Conservation (phyloP, 768 basidiomycete species). For the Cystobasidium ongulense region DNA sequence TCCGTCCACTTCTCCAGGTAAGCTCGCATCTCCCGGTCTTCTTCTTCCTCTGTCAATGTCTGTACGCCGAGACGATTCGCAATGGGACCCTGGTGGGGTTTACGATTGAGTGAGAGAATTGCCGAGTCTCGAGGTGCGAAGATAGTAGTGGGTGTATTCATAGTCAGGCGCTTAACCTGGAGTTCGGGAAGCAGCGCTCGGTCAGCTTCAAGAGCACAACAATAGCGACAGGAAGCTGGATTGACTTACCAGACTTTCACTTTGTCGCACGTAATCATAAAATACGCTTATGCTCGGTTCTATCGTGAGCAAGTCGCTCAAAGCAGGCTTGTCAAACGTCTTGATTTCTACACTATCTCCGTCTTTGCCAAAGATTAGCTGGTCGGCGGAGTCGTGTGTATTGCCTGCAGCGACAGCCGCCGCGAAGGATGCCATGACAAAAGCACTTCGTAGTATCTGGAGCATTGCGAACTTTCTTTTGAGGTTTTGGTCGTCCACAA, state of each 20-base stretch:
- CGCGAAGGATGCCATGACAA: neutral
- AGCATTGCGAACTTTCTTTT: neutral
- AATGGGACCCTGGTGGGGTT: slow-evolving; percentile 20
- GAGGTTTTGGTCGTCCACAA: neutral
- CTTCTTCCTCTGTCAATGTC: slow-evolving; percentile 1
- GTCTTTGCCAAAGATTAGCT: slow-evolving; percentile 5
- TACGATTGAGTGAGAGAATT: slow-evolving; percentile 7
- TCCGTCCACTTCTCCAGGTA: slow-evolving; percentile 13
- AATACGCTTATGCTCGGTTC: neutral
- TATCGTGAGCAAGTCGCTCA: slow-evolving; percentile 21
- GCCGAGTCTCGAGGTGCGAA: slow-evolving; percentile 12
- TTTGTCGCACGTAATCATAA: slow-evolving; percentile 21
- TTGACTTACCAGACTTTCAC: neutral
- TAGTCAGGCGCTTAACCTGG: slow-evolving; percentile 7
- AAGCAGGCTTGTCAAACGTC: neutral
- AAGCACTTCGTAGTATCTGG: neutral
- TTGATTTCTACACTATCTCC: neutral
- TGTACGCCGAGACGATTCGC: neutral
- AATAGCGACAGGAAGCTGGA: neutral
- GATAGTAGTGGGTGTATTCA: slow-evolving; percentile 1
- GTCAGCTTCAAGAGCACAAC: neutral
- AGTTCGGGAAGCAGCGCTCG: neutral
- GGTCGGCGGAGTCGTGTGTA: neutral
- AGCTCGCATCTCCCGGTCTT: neutral
- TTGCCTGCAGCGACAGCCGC: neutral